Percentiles rank a stretch among this genome's conserved stretches.
Conservation (phyloP, 2,329 filamentous ascomycete species). For the Colletotrichum musae region DNA sequence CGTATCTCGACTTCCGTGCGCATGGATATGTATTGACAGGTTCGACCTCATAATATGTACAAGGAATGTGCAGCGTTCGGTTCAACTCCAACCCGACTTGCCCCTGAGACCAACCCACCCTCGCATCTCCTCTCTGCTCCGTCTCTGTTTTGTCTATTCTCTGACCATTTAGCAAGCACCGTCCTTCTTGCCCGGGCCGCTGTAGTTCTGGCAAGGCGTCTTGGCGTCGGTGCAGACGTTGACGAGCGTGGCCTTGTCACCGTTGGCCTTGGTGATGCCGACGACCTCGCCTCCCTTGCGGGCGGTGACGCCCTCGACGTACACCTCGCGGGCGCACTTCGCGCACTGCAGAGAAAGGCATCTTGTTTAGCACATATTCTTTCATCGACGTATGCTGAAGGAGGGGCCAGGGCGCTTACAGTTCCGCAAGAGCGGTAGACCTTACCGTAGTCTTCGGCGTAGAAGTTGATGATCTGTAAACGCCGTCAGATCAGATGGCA, state of each 20-base stretch:
- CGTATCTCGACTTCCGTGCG: too few species aligned
- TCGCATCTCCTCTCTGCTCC: not conserved
- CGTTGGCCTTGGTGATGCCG: conserved; percentile 38
- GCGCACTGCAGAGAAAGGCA: not conserved
- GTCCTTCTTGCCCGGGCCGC: conserved; percentile 39
- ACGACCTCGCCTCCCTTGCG: conserved; percentile 36
- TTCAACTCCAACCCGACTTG: too few species aligned
- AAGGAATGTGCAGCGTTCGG: too few species aligned
- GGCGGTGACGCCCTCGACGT: conserved; percentile 37
- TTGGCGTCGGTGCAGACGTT: conserved; percentile 43
- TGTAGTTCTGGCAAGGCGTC: conserved; percentile 43
- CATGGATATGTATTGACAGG: too few species aligned
- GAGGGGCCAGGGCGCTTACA: conserved; percentile 41
- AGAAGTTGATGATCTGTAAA: conserved; percentile 53
- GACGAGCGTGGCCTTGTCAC: conserved; percentile 37
- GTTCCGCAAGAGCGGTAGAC: conserved; percentile 59
- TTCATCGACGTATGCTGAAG: too few species aligned
- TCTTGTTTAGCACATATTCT: not conserved
- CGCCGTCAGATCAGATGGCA: not conserved
- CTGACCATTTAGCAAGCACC: conserved; percentile 25
- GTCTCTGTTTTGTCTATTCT: too few species aligned
- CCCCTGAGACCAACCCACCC: too few species aligned
- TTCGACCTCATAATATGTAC: too few species aligned
- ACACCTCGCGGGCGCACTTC: conserved; percentile 35
- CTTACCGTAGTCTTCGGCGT: conserved; percentile 63